Evolutionary conservation across 805 yeast species (phyloP).

Genomic region (baker's yeast (Saccharomyces cerevisiae)): DNA sequence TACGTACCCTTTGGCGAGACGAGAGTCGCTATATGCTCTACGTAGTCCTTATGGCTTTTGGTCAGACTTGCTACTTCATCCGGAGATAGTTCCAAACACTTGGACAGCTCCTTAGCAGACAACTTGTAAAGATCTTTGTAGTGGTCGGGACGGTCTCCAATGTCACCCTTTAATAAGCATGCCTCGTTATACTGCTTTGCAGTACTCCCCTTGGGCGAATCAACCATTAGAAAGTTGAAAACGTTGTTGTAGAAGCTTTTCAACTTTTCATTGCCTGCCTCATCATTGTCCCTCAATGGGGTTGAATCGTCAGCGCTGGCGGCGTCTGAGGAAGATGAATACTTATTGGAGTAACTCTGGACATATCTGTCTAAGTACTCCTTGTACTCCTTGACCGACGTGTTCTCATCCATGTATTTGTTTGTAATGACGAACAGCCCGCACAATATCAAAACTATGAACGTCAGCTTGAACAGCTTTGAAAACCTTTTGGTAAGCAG

Average conservation of each 20-base stretch:
- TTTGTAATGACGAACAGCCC: slow-evolving; percentile 8
- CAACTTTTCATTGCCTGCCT: slow-evolving; percentile 4
- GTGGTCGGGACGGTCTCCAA: slow-evolving; percentile 18
- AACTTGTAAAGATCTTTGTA: slow-evolving; percentile 15
- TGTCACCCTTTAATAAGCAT: slow-evolving; percentile 18
- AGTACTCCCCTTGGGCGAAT: slow-evolving; percentile 22
- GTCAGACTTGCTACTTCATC: slow-evolving; percentile 13
- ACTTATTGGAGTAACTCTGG: not conserved
- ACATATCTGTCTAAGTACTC: slow-evolving; percentile 11
- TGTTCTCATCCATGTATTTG: slow-evolving; percentile 9
- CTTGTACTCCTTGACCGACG: slow-evolving; percentile 15
- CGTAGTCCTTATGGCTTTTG: slow-evolving; percentile 15
- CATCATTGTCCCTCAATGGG: not conserved
- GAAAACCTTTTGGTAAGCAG: not conserved
- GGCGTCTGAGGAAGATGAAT: not conserved
- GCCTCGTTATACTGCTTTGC: slow-evolving; percentile 11
- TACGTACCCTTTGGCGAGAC: slow-evolving; percentile 27
- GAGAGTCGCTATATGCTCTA: slow-evolving; percentile 7
- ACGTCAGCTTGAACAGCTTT: slow-evolving; percentile 9
- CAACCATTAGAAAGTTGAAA: slow-evolving; percentile 14
- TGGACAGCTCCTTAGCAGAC: slow-evolving; percentile 14
- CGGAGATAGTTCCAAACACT: slow-evolving; percentile 20
- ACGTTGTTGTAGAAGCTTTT: slow-evolving; percentile 22
- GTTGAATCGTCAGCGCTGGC: not conserved
- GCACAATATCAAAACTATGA: slow-evolving; percentile 7